Base-by-base conservation (phyloP, 2,329 filamentous ascomycete genomes). In the Drechmeria coniospora region DNA sequence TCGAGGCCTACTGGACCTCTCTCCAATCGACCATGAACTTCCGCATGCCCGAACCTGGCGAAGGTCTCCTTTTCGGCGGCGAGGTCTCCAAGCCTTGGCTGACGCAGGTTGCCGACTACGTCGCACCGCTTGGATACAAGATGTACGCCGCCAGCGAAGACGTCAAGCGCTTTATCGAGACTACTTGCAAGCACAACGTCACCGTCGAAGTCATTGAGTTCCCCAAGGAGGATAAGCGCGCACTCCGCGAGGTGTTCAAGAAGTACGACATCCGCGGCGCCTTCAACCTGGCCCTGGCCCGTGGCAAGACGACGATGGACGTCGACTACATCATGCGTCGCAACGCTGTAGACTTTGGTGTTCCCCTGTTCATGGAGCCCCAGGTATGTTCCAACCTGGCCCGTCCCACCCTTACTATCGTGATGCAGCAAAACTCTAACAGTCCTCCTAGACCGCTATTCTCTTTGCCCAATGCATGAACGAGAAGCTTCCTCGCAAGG, bases 1-100 rank as follows among this genome's bases (percentile, higher is more conserved):
- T 95, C 27, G 90, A 98, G 54, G 90, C 90, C 29, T 98, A 98
- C 72, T 98, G 90, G 90, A 68, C 86, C 15, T 92, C 86, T 12
- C 65, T 93, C 36, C 90, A 98, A 60, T 90, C 83, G 13, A 87
- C 82, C 45, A 98, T 95, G 87, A 98, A 95, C 73, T 95, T 95
- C 81, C 82, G 86, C 43, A 72, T 94, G 46, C 90, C 90, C 23
- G 78, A 92, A 54, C 81, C 84, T 29, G 90, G 90, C 40, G 84
- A 94, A 65, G 87, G 90, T 60, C 75, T 98, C 33, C 75, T 98
- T 29, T 82, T 98, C 40, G 90, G 90, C 38, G 90, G 90, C 43
- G 82, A 94, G 51, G 59, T 74, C 35, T 65, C 61, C 41, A 77
- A 75, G 54, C 54, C 75, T 34, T 73, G 73, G 56, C 68, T 98